Evolutionary conservation across 2,329 filamentous ascomycete species (phyloP).

Genomic region (Colletotrichum incanum): DNA sequence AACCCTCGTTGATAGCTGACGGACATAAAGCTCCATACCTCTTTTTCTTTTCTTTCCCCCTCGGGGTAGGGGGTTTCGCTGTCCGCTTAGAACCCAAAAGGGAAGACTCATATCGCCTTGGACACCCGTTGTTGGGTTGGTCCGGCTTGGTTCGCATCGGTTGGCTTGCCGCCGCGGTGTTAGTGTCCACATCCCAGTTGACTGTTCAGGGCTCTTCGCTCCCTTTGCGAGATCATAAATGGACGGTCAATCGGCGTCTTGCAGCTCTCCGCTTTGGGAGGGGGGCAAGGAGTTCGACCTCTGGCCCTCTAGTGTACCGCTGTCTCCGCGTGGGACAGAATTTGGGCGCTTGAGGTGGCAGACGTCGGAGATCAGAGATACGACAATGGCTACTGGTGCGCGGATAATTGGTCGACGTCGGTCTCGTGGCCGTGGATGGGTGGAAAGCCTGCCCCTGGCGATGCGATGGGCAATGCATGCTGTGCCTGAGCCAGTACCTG

Average conservation of each 20-base stretch:
- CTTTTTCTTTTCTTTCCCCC: neutral
- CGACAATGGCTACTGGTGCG: slow-evolving; percentile 6
- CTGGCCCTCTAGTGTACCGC: neutral
- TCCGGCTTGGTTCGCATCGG: slow-evolving; percentile 31
- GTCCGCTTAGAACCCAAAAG: slow-evolving; percentile 4
- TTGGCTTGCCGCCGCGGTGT: slow-evolving; percentile 17
- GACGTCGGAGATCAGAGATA: slow-evolving; percentile 29
- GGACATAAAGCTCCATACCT: slow-evolving; percentile 22
- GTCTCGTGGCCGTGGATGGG: neutral
- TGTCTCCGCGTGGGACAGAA: neutral
- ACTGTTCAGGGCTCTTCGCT: neutral
- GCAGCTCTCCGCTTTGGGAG: neutral
- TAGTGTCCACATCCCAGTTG: neutral
- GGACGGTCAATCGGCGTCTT: slow-evolving; percentile 26
- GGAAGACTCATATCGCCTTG: slow-evolving; percentile 18
- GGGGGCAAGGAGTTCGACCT: neutral
- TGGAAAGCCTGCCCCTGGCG: neutral
- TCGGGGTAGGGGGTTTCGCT: too few relatives aligned
- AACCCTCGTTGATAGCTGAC: slow-evolving; percentile 17
- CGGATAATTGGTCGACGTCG: slow-evolving; percentile 7
- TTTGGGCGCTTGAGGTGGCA: slow-evolving; percentile 21
- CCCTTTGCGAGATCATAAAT: slow-evolving; percentile 12
- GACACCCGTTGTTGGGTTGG: slow-evolving; percentile 17
- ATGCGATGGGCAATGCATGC: slow-evolving; percentile 5
- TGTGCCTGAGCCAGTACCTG: slow-evolving; percentile 14